Base-by-base conservation (phyloP, 257 asterid genomes). In the Verbena officinalis region DNA sequence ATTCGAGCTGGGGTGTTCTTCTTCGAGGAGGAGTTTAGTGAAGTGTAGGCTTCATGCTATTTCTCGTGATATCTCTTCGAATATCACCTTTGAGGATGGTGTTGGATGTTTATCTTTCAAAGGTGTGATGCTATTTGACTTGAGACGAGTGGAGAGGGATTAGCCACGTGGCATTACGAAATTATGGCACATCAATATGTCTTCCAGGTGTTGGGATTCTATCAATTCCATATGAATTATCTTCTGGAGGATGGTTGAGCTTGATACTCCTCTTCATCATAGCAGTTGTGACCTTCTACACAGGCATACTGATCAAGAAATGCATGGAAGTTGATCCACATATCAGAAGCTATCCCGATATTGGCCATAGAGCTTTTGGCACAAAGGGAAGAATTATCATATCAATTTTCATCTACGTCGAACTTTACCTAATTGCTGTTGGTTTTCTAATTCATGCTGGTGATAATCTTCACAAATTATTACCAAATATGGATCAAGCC, bases 241-340 rank as follows among this genome's bases (percentile, higher is more conserved):
- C 94, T 0, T 68, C 80, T 3, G 96, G 91, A 36, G 96, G 94
- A 23, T 85, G 96, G 94, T 30, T 81, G 17, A 85, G 91, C 79
- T 68, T 88, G 67, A 69, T 64, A 0, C 78, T 83, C 15, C 46
- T 88, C 0, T 62, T 81, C 1, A 6, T 75, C 4, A 78, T 87
- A 4, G 93, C 93, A 4, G 10, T 46, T 22, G 71, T 77, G 33
- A 69, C 96, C 8, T 80, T 79, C 43, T 85, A 83, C 54, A 77
- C 91, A 9, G 85, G 86, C 7, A 34, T 88, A 56, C 57, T 88
- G 52, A 83, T 85, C 22, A 78, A 78, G 43, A 75, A 80, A 42
- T 88, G 94, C 36, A 85, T 85, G 89, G 89, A 79, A 50, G 45
- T 50, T 43, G 87, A 85, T 43, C 65, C 78, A 9, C 61, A 20